A percentile compares a stretch with the other conserved stretches of the same genome.
Evolutionary conservation across 768 basidiomycete species (phyloP).

Genomic region (Mycena metata): DNA sequence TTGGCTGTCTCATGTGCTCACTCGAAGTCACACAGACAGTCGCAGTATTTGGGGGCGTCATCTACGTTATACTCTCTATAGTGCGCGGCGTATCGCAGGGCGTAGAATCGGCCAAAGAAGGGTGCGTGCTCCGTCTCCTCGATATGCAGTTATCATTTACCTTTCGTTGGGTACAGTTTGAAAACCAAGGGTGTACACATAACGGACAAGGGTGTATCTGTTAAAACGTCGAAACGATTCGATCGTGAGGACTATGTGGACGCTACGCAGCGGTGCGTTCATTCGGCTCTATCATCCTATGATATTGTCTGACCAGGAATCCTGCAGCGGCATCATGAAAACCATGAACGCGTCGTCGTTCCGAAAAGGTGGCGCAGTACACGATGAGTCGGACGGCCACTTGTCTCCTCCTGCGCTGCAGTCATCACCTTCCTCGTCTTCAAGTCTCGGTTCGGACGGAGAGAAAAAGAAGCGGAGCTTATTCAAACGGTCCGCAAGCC

Average conservation of each 20-base stretch:
- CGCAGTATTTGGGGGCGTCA: constrained; percentile 58
- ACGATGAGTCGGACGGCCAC: constrained; percentile 17
- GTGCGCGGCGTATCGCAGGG: constrained; percentile 56
- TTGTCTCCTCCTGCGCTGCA: constrained; percentile 37
- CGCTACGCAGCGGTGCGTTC: constrained; percentile 75
- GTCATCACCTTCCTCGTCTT: constrained; percentile 40
- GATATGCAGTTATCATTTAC: neutral
- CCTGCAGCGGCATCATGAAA: constrained; percentile 65
- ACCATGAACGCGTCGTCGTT: constrained; percentile 63
- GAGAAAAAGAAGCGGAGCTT: constrained; percentile 46
- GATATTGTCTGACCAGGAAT: neutral
- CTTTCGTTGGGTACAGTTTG: constrained; percentile 54
- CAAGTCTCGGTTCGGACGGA: constrained; percentile 42
- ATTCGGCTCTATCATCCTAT: neutral
- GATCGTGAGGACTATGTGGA: constrained; percentile 77
- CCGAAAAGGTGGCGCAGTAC: constrained; percentile 43
- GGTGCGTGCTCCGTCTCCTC: constrained; percentile 53
- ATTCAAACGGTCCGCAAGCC: constrained; percentile 21
- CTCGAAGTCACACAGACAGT: constrained; percentile 54
- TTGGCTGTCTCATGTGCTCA: neutral
- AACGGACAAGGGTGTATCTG: constrained; percentile 70
- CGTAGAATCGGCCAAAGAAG: constrained; percentile 65
- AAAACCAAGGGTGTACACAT: constrained; percentile 70
- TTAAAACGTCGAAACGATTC: constrained; percentile 73
- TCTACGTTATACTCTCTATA: constrained; percentile 58